Evolutionary conservation across 345 rosid genomes (phyloP).

Genomic region (Brassica cretica): DNA sequence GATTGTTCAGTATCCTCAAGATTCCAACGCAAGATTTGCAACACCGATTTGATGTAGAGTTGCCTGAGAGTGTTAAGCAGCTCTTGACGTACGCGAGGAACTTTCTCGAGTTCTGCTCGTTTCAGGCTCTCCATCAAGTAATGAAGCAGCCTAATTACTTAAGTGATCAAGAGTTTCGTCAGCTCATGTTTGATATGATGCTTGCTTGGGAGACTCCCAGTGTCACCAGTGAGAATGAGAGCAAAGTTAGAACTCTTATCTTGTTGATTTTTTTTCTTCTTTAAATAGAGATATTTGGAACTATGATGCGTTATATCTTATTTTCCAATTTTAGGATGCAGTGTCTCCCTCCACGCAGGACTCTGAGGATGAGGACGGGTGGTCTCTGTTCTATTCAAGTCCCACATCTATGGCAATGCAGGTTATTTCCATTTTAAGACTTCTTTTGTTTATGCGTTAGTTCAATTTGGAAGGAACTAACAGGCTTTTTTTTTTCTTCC

Average conservation of each 20-base stretch:
- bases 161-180: constrained; percentile 72
- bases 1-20: constrained; percentile 59
- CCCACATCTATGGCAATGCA: constrained; percentile 83
- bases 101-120: constrained; percentile 39
- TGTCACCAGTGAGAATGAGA: constrained; percentile 43
- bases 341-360: constrained; percentile 46
- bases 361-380: constrained; percentile 47
- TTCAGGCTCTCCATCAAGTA: constrained; percentile 57
- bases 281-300: neutral
- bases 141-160: constrained; percentile 58
- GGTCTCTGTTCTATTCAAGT: constrained; percentile 75
- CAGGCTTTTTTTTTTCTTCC: neutral
- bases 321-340: constrained; percentile 48
- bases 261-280: neutral
- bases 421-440: constrained; percentile 44
- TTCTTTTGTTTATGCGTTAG: neutral
- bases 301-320: neutral
- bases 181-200: constrained; percentile 89
- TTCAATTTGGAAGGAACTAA: neutral
- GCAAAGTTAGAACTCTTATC: constrained; percentile 48
- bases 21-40: constrained; percentile 65
- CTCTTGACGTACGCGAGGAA: constrained; percentile 66
- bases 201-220: constrained; percentile 82
- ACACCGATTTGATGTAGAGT: constrained; percentile 70
- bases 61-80: constrained; percentile 73